Evolutionary conservation across 164 flowering plant genomes (phyloP).

Genomic region (Protea cynaroides): DNA sequence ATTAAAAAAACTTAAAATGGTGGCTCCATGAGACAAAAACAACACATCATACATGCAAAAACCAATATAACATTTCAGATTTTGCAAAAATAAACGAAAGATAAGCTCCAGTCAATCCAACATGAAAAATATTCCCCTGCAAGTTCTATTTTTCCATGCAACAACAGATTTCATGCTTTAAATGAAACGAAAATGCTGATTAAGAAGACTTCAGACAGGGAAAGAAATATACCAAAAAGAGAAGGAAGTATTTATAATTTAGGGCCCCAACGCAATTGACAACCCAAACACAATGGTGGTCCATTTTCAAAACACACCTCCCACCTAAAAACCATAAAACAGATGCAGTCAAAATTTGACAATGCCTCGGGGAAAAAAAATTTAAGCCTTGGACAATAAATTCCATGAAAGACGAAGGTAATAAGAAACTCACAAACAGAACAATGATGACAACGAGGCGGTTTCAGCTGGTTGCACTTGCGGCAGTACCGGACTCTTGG

Average conservation of each 20-base stretch:
- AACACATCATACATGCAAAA: no score
- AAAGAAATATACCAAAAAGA: conserved; percentile 67
- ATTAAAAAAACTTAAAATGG: no score
- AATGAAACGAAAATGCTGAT: no score
- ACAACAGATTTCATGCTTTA: no score
- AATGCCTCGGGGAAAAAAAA: neutral
- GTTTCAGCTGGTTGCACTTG: conserved; percentile 90
- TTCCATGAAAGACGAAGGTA: neutral
- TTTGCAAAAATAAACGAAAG: no score
- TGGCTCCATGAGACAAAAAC: no score
- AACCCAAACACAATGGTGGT: conserved; percentile 99
- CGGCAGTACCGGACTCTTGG: conserved; percentile 64
- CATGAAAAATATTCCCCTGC: no score
- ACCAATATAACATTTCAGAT: no score
- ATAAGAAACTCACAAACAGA: conserved; percentile 78
- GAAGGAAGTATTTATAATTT: conserved; percentile 94
- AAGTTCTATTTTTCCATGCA: no score
- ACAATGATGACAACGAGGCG: conserved; percentile 99
- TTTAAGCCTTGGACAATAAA: neutral
- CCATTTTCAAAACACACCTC: conserved; percentile 97
- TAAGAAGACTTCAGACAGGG: no score
- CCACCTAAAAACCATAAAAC: conserved; percentile 57
- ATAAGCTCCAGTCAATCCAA: no score
- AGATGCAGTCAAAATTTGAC: neutral
- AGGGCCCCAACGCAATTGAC: conserved; percentile 99